phyloP scores from a whole-genome alignment of 2,329 filamentous ascomycete genomes.

The Penicillium janthinellum region DNA sequence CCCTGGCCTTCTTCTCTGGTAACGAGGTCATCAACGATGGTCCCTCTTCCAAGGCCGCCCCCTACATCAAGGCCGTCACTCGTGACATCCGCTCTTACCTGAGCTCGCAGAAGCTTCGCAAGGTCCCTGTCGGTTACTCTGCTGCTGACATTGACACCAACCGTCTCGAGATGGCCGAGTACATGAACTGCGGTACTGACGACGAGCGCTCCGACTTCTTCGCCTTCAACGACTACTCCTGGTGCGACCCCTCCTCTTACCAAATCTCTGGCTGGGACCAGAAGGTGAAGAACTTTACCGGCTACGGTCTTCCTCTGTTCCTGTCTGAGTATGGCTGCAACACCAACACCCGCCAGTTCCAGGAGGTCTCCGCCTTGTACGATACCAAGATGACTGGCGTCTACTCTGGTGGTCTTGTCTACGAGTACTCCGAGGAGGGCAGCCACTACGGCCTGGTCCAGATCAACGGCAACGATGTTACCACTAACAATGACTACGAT shows the following conservation, averaged over 20 bases:
- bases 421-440: slow-evolving; percentile 88
- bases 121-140: slow-evolving; percentile 73
- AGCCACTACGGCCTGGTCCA: slow-evolving; percentile 80
- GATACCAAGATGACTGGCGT: slow-evolving; percentile 77
- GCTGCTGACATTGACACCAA: slow-evolving; percentile 81
- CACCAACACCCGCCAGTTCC: slow-evolving; percentile 77
- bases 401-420: slow-evolving; percentile 94
- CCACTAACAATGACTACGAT: slow-evolving; percentile 64
- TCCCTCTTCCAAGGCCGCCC: slow-evolving; percentile 65
- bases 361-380: slow-evolving; percentile 80
- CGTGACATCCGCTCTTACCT: slow-evolving; percentile 76
- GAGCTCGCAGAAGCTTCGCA: slow-evolving; percentile 61
- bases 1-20: slow-evolving; percentile 80
- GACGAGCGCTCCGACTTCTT: slow-evolving; percentile 85
- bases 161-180: slow-evolving; percentile 81
- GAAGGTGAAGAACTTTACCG: slow-evolving; percentile 84
- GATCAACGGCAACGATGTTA: slow-evolving; percentile 58
- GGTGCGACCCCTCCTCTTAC: slow-evolving; percentile 77
- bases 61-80: slow-evolving; percentile 76
- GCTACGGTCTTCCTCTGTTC: slow-evolving; percentile 89
- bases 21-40: slow-evolving; percentile 78
- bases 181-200: slow-evolving; percentile 91
- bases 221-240: slow-evolving; percentile 82
- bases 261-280: slow-evolving; percentile 75
- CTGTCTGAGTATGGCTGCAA: slow-evolving; percentile 94